Percentiles rank a stretch among this genome's conserved stretches.
Conservation (phyloP, 495 filamentous ascomycete genomes). For the Hypoxylon rickii region DNA sequence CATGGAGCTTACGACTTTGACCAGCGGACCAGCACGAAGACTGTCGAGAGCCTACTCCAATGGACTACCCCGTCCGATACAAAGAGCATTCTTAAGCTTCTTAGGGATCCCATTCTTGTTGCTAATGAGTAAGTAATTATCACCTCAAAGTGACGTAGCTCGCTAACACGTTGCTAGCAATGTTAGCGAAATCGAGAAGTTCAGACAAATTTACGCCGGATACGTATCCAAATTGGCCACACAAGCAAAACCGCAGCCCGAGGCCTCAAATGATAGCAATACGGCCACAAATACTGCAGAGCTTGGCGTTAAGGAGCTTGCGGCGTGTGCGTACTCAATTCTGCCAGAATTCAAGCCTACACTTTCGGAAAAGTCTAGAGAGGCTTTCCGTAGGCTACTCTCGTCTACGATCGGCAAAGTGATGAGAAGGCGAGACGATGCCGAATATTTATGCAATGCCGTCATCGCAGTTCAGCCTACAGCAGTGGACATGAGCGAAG, state of each 20-base stretch:
- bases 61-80: constrained; percentile 60
- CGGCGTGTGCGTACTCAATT: constrained; percentile 54
- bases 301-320: constrained; percentile 49
- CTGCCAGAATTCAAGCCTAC: constrained; percentile 46
- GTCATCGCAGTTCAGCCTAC: constrained; percentile 52
- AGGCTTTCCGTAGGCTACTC: constrained; percentile 70
- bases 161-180: constrained; percentile 26
- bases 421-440: constrained; percentile 63
- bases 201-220: constrained; percentile 57
- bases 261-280: neutral
- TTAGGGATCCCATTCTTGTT: constrained; percentile 39
- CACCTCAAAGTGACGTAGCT: neutral
- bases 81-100: constrained; percentile 49
- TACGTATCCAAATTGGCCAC: constrained; percentile 52
- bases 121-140: constrained; percentile 37
- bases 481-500: constrained; percentile 66
- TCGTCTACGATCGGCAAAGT: constrained; percentile 67
- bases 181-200: constrained; percentile 44
- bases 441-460: constrained; percentile 52
- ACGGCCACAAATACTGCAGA: constrained; percentile 30
- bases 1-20: constrained; percentile 81
- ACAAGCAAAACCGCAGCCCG: constrained; percentile 24
- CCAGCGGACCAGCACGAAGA: constrained; percentile 84
- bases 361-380: constrained; percentile 63
- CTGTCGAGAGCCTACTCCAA: constrained; percentile 73